Base-by-base conservation (phyloP, 805 yeast species). In the Wickerhamiella vanderwaltii region DNA sequence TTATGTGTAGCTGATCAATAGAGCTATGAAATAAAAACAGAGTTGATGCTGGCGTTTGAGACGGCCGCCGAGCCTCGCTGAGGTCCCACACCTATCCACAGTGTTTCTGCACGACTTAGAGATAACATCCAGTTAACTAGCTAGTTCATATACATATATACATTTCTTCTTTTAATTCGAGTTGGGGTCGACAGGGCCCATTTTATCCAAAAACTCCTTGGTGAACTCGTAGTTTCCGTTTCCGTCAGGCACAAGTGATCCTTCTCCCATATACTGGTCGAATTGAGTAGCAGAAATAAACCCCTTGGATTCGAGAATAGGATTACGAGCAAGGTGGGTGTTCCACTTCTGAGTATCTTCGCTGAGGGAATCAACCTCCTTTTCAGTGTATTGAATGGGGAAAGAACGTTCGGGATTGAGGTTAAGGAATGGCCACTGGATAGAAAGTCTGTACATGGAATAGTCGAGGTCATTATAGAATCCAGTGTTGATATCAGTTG, bases 221-320 rank as follows among this genome's bases (percentile, higher is more conserved):
- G 53, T 48, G 29, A 59, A 46, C 36, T 50, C 56, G 56, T 72
- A 77, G 50, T 75, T 69, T 24, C 79, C 81, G 23, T 74, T 73
- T 16, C 70, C 73, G 15, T 69, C 69, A 47, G 75, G 70, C 41
- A 72, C 75, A 43, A 88, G 66, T 43, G 79, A 67, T 1, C 88
- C 91, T 46, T 77, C 77, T 16, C 75, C 73, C 30, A 75, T 60
- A 52, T 84, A 67, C 37, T 72, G 72, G 25, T 75, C 79, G 55
- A 88, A 87, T 80, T 85, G 75, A 56, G 85, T 94, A 57, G 85
- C 95, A 13, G 97, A 95, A 44, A 91, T 72, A 95, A 96, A 88
- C 4, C 95, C 95, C 42, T 82, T 80, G 18, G 95, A 81, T 35
- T 88, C 88, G 23, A 83, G 79, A 61, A 85, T 87, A 31, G 96